A percentile compares a stretch with the other conserved stretches of the same genome.
Evolutionary conservation across 2,329 filamentous ascomycete species (phyloP).

Genomic region (Aspergillus flavus): DNA sequence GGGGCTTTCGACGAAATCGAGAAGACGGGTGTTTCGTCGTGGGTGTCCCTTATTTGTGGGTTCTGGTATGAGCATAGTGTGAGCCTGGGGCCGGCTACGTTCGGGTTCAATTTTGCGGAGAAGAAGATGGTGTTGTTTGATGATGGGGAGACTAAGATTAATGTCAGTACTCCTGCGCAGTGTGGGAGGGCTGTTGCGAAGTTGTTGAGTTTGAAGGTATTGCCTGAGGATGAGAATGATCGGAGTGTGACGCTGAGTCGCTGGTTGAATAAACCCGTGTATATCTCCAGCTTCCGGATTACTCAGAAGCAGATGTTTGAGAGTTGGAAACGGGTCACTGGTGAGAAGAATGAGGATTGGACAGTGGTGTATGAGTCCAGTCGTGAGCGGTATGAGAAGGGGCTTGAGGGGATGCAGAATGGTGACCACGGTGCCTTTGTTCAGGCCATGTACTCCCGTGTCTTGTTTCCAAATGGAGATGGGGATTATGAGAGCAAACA

Average conservation of each 20-base stretch:
- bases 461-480: conserved; percentile 52
- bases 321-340: conserved; percentile 58
- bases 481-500: conserved; percentile 43
- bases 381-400: conserved; percentile 51
- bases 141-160: conserved; percentile 59
- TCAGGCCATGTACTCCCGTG: conserved; percentile 56
- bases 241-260: conserved; percentile 34
- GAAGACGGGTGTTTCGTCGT: conserved; percentile 37
- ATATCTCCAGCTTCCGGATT: conserved; percentile 58
- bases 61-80: conserved; percentile 60
- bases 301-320: conserved; percentile 67
- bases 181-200: conserved; percentile 55
- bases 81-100: conserved; percentile 34
- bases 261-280: conserved; percentile 49
- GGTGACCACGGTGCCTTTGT: conserved; percentile 49
- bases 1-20: conserved; percentile 36
- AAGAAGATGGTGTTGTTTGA: conserved; percentile 52
- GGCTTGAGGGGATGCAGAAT: conserved; percentile 45
- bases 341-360: conserved; percentile 63
- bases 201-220: conserved; percentile 48
- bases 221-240: conserved; percentile 11
- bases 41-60: conserved; percentile 46
- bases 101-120: conserved; percentile 53
- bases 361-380: conserved; percentile 53
- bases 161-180: conserved; percentile 63